Evolutionary conservation across 306 rosid species (phyloP).

Genomic region (Crotalaria pallida): DNA sequence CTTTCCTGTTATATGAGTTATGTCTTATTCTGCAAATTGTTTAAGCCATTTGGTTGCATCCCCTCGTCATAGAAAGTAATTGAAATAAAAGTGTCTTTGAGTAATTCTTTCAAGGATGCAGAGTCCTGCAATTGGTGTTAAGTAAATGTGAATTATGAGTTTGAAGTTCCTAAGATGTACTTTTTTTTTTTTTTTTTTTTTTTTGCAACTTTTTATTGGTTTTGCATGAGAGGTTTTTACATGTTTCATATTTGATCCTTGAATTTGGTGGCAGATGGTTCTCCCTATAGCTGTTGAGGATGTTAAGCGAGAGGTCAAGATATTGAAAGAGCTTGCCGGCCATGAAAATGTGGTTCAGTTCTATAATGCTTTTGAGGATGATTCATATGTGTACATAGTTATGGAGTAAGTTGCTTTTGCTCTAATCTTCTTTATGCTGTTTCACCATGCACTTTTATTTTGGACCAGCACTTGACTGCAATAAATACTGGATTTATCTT

Average conservation of each 20-base stretch:
- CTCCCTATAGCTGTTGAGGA: slow-evolving; percentile 98
- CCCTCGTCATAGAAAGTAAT: not conserved
- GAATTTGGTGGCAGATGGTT: slow-evolving; percentile 76
- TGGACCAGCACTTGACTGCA: slow-evolving; percentile 3
- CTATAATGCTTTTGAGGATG: slow-evolving; percentile 84
- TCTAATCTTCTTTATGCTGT: not conserved
- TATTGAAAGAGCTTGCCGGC: slow-evolving; percentile 82
- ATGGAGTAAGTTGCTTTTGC: slow-evolving; percentile 77
- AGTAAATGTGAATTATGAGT: not conserved
- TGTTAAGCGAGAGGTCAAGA: slow-evolving; percentile 93
- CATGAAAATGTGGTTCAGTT: slow-evolving; percentile 96
- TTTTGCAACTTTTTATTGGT: too few species aligned
- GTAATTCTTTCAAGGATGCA: not conserved
- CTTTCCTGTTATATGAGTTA: not conserved
- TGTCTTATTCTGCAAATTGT: slow-evolving; percentile 13
- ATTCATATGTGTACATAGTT: slow-evolving; percentile 86
- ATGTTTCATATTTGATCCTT: slow-evolving; percentile 1
- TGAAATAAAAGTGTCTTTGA: not conserved
- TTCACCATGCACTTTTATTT: slow-evolving; percentile 12
- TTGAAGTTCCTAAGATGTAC: not conserved
- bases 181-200: too few species aligned
- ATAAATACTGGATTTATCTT: not conserved
- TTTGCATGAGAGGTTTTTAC: not conserved
- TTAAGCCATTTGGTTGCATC: not conserved
- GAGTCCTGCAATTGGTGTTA: not conserved